Evolutionary conservation across 257 asterid species (phyloP), one percentile per base, ranked within the genome.

Genomic region (Knoxia roxburghii): DNA sequence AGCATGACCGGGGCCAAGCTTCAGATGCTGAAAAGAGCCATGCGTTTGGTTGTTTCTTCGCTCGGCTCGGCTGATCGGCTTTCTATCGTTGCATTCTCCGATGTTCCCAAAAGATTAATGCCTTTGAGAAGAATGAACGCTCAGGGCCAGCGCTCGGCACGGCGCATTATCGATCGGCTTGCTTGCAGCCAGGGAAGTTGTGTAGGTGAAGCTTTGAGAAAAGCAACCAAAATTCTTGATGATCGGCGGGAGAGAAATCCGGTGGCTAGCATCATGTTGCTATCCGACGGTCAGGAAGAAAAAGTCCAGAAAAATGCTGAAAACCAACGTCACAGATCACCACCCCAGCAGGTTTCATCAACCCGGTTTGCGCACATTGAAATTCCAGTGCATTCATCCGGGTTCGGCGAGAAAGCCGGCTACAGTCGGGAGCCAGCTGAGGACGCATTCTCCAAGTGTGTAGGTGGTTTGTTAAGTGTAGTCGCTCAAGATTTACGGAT

Each of bases 51-150:
- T 50, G 76, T 93, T 73, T 89, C 96, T 11, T 93, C 99, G 0
- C 90, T 93, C 75, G 80, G 94, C 86, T 84, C 97, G 30, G 81
- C 87, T 30, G 99, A 93, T 69, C 94, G 99, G 49, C 95, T 93
- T 61, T 93, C 92, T 0, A 69, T 93, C 11, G 78, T 90, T 29
- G 78, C 91, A 0, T 90, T 88, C 64, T 76, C 99, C 27, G 86
- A 89, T 5, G 26, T 78, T 3, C 90, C 99, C 0, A 84, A 55
- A 24, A 58, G 99, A 73, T 64, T 93, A 1, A 55, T 86, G 68
- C 89, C 97, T 0, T 50, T 93, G 59, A 76, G 76, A 48, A 79
- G 91, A 63, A 93, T 93, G 98, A 85, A 86, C 23, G 48, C 76
- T 3, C 83, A 83, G 10, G 98, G 98, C 1, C 97, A 90, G 71